phyloP scores from a whole-genome alignment of 2,329 filamentous ascomycete genomes.

The Trichoderma cornu-damae region DNA sequence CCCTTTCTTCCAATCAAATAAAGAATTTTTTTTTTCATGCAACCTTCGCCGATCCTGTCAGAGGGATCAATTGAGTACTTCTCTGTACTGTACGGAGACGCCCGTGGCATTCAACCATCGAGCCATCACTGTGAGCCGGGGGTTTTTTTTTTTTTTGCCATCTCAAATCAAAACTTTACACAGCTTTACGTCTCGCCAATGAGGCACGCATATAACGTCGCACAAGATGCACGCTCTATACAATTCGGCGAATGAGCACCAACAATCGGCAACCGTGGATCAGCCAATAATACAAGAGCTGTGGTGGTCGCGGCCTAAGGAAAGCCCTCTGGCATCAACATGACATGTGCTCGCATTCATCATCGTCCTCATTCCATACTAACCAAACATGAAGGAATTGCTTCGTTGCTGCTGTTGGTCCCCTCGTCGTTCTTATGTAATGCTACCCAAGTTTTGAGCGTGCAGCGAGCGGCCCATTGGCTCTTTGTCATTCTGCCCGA shows the following conservation, averaged over 20 bases:
- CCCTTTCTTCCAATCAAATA: too few relatives aligned
- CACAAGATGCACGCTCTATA: constrained; percentile 13
- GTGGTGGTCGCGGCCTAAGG: not conserved
- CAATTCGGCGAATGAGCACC: not conserved
- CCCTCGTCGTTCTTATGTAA: constrained; percentile 5
- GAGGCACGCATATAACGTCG: not conserved
- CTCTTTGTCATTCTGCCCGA: not conserved
- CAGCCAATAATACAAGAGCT: not conserved
- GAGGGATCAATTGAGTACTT: not conserved
- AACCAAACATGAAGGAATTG: too few relatives aligned
- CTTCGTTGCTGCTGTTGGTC: too few relatives aligned
- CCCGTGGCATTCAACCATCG: not conserved
- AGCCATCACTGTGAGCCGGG: too few relatives aligned
- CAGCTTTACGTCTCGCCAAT: not conserved
- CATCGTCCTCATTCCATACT: too few relatives aligned
- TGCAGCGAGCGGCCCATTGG: not conserved
- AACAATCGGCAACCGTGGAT: not conserved
- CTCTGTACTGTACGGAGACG: too few relatives aligned
- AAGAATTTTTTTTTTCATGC: too few relatives aligned
- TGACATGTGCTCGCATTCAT: too few relatives aligned
- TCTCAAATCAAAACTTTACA: not conserved
- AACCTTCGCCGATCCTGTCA: not conserved
- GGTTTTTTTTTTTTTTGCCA: not conserved
- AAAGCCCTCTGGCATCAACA: not conserved
- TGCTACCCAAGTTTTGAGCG: constrained; percentile 4